phyloP scores from a whole-genome alignment of 306 rosid species.

The Corylus avellana region DNA sequence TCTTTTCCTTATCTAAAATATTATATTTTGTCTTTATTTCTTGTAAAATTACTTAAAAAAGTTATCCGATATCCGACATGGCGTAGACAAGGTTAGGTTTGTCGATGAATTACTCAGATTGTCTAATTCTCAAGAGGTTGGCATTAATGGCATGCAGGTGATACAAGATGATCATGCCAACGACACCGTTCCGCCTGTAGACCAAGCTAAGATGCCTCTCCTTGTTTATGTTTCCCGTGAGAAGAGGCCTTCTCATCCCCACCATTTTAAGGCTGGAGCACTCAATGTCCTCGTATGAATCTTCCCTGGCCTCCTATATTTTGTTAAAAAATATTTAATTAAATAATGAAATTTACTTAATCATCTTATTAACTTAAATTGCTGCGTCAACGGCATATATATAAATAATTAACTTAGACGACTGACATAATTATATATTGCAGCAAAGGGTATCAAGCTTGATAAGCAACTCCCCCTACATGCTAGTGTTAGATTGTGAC shows the following conservation, averaged over 20 bases:
- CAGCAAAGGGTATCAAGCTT: conserved; percentile 69
- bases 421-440: conserved; percentile 6
- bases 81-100: too few relatives aligned
- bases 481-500: conserved; percentile 73
- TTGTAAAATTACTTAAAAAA: too few relatives aligned
- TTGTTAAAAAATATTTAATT: neutral
- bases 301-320: neutral
- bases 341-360: neutral
- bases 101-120: neutral
- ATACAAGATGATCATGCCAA: conserved; percentile 24
- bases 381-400: neutral
- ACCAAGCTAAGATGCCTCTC: conserved; percentile 41
- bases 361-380: too few relatives aligned
- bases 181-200: conserved; percentile 10
- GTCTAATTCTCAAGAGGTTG: neutral
- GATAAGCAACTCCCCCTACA: conserved; percentile 68
- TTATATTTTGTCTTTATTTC: too few relatives aligned
- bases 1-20: too few relatives aligned
- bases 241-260: conserved; percentile 38
- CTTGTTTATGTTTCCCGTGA: conserved; percentile 50
- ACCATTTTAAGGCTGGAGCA: conserved; percentile 49
- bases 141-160: conserved; percentile 25
- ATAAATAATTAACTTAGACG: conserved; percentile 1
- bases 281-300: conserved; percentile 41
- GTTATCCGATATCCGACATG: too few relatives aligned